phyloP scores from a whole-genome alignment of 768 basidiomycete genomes.

The Lactifluus subvellereus region DNA sequence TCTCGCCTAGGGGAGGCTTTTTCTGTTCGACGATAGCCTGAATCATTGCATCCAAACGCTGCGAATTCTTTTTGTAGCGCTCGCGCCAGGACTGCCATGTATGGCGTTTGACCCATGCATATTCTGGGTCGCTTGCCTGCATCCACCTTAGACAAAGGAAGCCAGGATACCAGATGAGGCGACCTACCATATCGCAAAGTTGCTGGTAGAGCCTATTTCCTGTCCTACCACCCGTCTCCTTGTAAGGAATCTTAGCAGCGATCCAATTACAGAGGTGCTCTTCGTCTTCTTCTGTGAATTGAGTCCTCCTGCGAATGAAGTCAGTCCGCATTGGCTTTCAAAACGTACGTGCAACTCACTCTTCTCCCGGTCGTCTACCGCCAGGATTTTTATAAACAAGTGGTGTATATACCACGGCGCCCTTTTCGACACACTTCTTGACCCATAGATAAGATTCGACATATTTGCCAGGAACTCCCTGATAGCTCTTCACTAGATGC shows the following conservation, averaged over 20 bases:
- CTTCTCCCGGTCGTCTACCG: slow-evolving; percentile 73
- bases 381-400: slow-evolving; percentile 81
- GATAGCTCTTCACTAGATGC: slow-evolving; percentile 66
- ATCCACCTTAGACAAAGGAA: background rate
- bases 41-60: slow-evolving; percentile 60
- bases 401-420: slow-evolving; percentile 60
- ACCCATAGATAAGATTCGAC: slow-evolving; percentile 82
- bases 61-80: slow-evolving; percentile 77
- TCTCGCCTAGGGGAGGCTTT: slow-evolving; percentile 63
- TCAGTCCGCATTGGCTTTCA: background rate
- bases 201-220: slow-evolving; percentile 83
- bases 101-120: slow-evolving; percentile 73
- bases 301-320: slow-evolving; percentile 52
- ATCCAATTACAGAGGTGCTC: slow-evolving; percentile 72
- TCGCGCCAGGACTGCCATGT: slow-evolving; percentile 91
- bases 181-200: slow-evolving; percentile 59
- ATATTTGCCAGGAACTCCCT: slow-evolving; percentile 64
- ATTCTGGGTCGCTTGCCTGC: slow-evolving; percentile 64
- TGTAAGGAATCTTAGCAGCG: slow-evolving; percentile 76
- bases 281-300: slow-evolving; percentile 75
- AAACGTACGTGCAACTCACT: slow-evolving; percentile 42
- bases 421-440: slow-evolving; percentile 73
- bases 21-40: slow-evolving; percentile 61
- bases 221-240: slow-evolving; percentile 74
- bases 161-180: background rate